Evolutionary conservation across 305 asterid species (phyloP), one percentile per base, ranked within the genome.

Genomic region (Caryopteris hybrid): DNA sequence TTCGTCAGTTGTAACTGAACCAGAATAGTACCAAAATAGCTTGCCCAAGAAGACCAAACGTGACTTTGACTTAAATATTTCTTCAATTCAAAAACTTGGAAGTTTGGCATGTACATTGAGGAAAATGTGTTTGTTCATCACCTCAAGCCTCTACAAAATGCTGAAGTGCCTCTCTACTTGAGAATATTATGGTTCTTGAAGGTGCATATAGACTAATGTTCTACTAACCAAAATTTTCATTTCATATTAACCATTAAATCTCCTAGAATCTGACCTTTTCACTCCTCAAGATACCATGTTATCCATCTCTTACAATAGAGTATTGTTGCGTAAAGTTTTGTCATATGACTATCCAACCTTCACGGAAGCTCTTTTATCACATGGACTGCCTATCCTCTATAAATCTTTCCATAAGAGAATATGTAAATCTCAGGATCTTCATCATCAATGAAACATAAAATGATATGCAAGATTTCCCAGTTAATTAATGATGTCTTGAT

Each of bases 1-100:
- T 38, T 53, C 33, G n/a, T 18, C 34, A 71, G 74, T 52, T 46
- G 16, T 41, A 65, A 66, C 38, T 3, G 52, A 66, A 73, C 64
- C 22, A 23, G 11, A 52, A 29, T 6, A 33, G 17, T 38, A 8
- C 31, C 29, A 54, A 54, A 22, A 33, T 16, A 31, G 34, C 17
- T 22, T 17, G 25, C n/a, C 14, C 4, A 14, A 52, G 39, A 55
- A 55, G 27, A 38, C 36, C 42, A 64, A 16, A 64, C 12, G 27
- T 23, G 9, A 18, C 61, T 20, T 13, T 18, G 29, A 59, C 57
- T 47, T 36, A 66, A 13, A 51, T 52, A 48, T 25, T 63, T 18
- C 38, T 64, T 45, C 11, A 29, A 22, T 4, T 22, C 20, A 21
- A 65, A 12, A 22, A n/a, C 41, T 5, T 14, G 41, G 36, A 22